Base-by-base conservation (phyloP, 2,329 filamentous ascomycete genomes). In the Paecilomyces dactylethromorphus region DNA sequence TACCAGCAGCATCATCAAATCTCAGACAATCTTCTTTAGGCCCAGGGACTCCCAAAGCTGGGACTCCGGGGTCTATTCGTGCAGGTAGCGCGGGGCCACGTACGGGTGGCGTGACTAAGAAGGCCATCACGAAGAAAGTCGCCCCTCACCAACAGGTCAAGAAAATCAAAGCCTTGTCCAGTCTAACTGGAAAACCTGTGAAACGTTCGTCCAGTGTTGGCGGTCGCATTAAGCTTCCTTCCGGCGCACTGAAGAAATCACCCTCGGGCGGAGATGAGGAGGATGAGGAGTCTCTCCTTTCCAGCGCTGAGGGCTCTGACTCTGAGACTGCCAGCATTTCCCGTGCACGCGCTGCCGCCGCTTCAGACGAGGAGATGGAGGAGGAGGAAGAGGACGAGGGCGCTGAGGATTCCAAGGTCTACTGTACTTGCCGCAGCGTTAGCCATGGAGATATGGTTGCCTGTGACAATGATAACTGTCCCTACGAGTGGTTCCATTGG, bases 401-500 rank as follows among this genome's bases (percentile, higher is more conserved):
- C 11, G 81, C 80, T 52, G 82, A 83, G 64, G 81, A 85, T 67
- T 83, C 85, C 61, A 83, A 83, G 61, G 81, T 84, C 49, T 88
- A 87, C 68, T 88, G 85, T 72, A 86, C 85, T 63, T 88, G 85
- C 67, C 84, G 84, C 55, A 82, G 83, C 62, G 84, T 87, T 39
- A 84, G 81, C 62, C 87, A 86, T 67, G 85, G 85, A 18, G 83
- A 86, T 66, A 88, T 88, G 85, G 82, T 88, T 49, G 85, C 84
- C 12, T 88, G 85, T 66, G 85, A 88, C 69, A 87, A 87, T 68
- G 83, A 85, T 39, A 76, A 79, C 58, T 88, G 85, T 72, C 80
- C 82, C 12, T 81, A 83, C 62, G 84, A 88, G 69, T 88, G 85
- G 85, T 88, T 88, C 71, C 85, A 88, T 76, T 80, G 86, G 70